Evolutionary conservation across 2,329 filamentous ascomycete genomes (phyloP).

Genomic region (Blastomyces percursus): DNA sequence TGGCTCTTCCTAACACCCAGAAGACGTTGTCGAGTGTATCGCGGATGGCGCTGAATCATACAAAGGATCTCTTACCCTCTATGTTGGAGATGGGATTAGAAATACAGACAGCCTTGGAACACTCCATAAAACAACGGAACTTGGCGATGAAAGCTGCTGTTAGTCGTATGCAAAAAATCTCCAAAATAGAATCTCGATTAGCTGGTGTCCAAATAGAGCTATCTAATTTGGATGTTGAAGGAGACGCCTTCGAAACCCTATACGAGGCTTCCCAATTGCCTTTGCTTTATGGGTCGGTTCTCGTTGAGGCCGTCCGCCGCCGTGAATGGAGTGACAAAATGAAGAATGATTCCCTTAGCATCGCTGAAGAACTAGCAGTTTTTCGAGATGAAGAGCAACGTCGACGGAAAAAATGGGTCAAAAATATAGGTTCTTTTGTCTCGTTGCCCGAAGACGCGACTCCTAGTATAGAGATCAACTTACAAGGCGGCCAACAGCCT

Average conservation of each 20-base stretch:
- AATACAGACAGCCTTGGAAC: constrained; percentile 39
- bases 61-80: constrained; percentile 51
- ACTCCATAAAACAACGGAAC: constrained; percentile 55
- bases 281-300: constrained; percentile 77
- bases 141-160: constrained; percentile 54
- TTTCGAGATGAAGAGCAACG: constrained; percentile 91
- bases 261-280: constrained; percentile 73
- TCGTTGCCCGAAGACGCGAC: constrained; percentile 56
- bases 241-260: constrained; percentile 70
- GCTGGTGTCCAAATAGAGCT: constrained; percentile 62
- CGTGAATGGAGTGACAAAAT: constrained; percentile 90
- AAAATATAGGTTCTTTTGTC: constrained; percentile 65
- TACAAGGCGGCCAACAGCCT: constrained; percentile 61
- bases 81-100: constrained; percentile 48
- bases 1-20: constrained; percentile 56
- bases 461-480: constrained; percentile 70
- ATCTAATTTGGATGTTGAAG: constrained; percentile 60
- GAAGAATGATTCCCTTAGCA: constrained; percentile 68
- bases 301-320: constrained; percentile 74
- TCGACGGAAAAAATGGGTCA: constrained; percentile 80
- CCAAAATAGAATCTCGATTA: constrained; percentile 65
- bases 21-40: constrained; percentile 52
- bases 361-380: constrained; percentile 85
- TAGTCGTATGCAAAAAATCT: constrained; percentile 70
- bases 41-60: constrained; percentile 54